These are phyloP conservation scores for Trichoderma semiorbis DNA, from an alignment of 2,329 filamentous ascomycete genomes.

Conservation along the genomic window DNA sequence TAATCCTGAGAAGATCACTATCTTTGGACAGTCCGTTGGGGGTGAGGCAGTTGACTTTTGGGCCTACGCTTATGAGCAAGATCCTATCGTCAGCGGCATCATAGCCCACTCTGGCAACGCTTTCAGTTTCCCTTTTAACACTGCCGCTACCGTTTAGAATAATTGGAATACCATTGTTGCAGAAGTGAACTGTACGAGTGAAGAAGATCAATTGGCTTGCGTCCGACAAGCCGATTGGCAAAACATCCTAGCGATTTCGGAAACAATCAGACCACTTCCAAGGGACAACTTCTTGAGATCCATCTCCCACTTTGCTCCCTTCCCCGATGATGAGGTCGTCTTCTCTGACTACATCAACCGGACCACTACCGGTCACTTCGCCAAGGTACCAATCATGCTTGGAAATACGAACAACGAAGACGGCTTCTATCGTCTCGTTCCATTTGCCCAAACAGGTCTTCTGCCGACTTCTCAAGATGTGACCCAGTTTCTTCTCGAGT, in stretches of 20 bases:
- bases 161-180: neutral
- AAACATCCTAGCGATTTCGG: neutral
- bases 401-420: conserved; percentile 1
- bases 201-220: neutral
- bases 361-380: neutral
- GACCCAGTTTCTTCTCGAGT: neutral
- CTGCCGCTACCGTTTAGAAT: neutral
- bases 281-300: neutral
- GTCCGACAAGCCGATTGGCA: neutral
- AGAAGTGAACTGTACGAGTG: neutral
- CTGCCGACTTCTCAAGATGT: neutral
- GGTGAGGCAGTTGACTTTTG: neutral
- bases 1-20: neutral
- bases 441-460: neutral
- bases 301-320: neutral
- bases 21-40: neutral
- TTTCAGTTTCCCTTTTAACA: neutral
- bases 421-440: neutral
- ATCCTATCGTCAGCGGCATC: neutral
- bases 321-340: neutral
- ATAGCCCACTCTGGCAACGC: neutral
- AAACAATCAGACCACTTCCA: neutral
- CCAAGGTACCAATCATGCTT: neutral
- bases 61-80: neutral
- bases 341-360: neutral